Base-by-base conservation (phyloP, 192 early-diverging fungal genomes). In the Funneliformis mosseae region DNA sequence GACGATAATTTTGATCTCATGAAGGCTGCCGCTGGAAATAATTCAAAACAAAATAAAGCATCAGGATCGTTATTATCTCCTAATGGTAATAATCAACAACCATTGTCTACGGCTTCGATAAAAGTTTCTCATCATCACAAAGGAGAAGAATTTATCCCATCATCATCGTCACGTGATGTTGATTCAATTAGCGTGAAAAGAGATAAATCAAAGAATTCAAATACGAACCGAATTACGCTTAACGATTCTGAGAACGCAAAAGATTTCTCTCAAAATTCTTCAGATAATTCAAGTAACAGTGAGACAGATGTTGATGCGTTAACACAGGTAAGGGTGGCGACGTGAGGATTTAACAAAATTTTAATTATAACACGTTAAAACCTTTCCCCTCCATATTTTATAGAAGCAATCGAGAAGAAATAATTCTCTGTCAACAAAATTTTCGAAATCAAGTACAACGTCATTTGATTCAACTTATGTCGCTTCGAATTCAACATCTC, bases 381-480 rank as follows among this genome's bases (percentile, higher is more conserved):
- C 18, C 18, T 21, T 16, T 18, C 18, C 9, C 8, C 9, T 10
- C 9, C 9, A 9, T 45, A 10, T 18, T 5, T 55, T 55, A 2
- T 16, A 55, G 50, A 18, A 5, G 3, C 50, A 18, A 16, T 18
- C 18, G 46, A 66, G 50, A 33, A 1, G 45, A 27, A 69, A 66
- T 6, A 43, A 12, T 14, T 60, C 28, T 0, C 4, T 55, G 16
- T 70, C 74, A 21, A n/a, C 62, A 0, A 21, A 33, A 45, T 59
- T 42, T 55, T n/a, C 69, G 1, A 60, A 71, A 8, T 68, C 72
- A 14, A 39, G 69, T 8, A 80, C 14, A 77, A 23, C 38, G 11
- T 76, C 59, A 62, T 18, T 39, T 66, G n/a, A 77, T 67, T 66
- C 59, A 9, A 45, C 76, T 74, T n/a, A 12, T 76, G 38, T 82